These are phyloP conservation scores for Protomyces inundatus DNA, from an alignment of 1,139 yeast genomes.

Conservation along the genomic window DNA sequence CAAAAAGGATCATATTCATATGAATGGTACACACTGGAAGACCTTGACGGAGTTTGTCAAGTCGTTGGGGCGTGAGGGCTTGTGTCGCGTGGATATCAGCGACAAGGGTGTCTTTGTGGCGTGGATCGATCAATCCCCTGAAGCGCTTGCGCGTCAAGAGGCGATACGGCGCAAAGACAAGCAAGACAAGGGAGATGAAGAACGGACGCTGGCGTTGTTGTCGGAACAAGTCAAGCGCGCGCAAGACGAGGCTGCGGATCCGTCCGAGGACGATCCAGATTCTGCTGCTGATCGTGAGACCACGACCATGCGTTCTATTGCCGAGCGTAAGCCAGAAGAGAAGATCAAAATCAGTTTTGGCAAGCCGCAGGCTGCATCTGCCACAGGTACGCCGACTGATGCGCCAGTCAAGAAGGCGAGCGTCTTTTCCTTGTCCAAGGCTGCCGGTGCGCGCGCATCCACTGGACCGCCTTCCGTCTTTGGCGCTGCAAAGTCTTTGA, in stretches of 20 bases:
- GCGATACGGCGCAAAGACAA: slow-evolving; percentile 41
- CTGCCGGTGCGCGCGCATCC: slow-evolving; percentile 1
- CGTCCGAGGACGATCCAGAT: background rate
- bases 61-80: slow-evolving; percentile 55
- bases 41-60: slow-evolving; percentile 67
- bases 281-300: background rate
- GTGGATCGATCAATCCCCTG: slow-evolving; percentile 52
- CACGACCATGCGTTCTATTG: background rate
- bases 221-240: slow-evolving; percentile 54
- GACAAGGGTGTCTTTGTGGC: slow-evolving; percentile 49
- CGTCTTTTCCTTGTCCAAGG: slow-evolving; percentile 8
- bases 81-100: slow-evolving; percentile 51
- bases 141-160: slow-evolving; percentile 42
- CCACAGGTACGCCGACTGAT: background rate
- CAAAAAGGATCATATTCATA: slow-evolving; percentile 77
- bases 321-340: slow-evolving; percentile 9
- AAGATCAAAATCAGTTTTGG: slow-evolving; percentile 7
- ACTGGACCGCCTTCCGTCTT: background rate
- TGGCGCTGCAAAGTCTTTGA: background rate
- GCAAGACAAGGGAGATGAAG: slow-evolving; percentile 46
- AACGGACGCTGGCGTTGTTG: slow-evolving; percentile 44
- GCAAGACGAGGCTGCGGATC: slow-evolving; percentile 32
- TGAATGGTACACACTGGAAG: slow-evolving; percentile 82
- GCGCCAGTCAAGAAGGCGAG: background rate
- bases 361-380: background rate